Conservation (phyloP, 2,329 filamentous ascomycete species). For the Xylariaceae sp. region DNA sequence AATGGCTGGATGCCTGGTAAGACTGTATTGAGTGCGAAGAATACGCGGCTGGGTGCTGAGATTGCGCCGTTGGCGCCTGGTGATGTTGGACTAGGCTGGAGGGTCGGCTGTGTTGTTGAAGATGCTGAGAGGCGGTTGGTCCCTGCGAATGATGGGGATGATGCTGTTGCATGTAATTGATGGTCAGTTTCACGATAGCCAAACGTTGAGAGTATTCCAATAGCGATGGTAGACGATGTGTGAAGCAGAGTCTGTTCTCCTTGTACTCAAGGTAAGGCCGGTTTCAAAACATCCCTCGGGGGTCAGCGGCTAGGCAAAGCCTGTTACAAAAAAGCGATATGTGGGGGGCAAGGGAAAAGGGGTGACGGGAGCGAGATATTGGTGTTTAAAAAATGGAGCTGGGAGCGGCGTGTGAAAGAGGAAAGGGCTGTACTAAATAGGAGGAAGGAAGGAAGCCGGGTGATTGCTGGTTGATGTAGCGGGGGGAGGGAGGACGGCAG, state of each 20-base stretch:
- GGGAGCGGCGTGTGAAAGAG: slow-evolving; percentile 19
- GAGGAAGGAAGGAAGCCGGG: slow-evolving; percentile 26
- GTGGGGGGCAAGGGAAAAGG: slow-evolving; percentile 18
- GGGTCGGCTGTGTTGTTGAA: slow-evolving; percentile 62
- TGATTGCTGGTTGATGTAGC: slow-evolving; percentile 25
- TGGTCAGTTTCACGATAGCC: slow-evolving; percentile 45
- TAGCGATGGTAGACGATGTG: slow-evolving; percentile 37
- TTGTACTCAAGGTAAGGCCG: slow-evolving; percentile 39
- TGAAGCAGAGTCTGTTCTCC: slow-evolving; percentile 22
- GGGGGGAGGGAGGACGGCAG: slow-evolving; percentile 28
- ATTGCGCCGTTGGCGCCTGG: slow-evolving; percentile 55
- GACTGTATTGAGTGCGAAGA: slow-evolving; percentile 61
- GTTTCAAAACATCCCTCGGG: slow-evolving; percentile 38
- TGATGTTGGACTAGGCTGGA: slow-evolving; percentile 68
- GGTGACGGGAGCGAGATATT: background rate
- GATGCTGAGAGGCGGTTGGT: slow-evolving; percentile 60
- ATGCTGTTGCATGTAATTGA: slow-evolving; percentile 68
- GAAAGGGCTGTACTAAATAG: slow-evolving; percentile 31
- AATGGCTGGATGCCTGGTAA: slow-evolving; percentile 64
- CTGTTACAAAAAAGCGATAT: slow-evolving; percentile 23
- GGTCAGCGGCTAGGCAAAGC: slow-evolving; percentile 32
- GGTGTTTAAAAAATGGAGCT: slow-evolving; percentile 29
- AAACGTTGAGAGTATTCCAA: slow-evolving; percentile 3
- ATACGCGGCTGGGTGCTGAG: slow-evolving; percentile 62
- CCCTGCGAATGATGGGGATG: slow-evolving; percentile 70